phyloP scores from a whole-genome alignment of 2,329 filamentous ascomycete species.

The Claviceps paspali region DNA sequence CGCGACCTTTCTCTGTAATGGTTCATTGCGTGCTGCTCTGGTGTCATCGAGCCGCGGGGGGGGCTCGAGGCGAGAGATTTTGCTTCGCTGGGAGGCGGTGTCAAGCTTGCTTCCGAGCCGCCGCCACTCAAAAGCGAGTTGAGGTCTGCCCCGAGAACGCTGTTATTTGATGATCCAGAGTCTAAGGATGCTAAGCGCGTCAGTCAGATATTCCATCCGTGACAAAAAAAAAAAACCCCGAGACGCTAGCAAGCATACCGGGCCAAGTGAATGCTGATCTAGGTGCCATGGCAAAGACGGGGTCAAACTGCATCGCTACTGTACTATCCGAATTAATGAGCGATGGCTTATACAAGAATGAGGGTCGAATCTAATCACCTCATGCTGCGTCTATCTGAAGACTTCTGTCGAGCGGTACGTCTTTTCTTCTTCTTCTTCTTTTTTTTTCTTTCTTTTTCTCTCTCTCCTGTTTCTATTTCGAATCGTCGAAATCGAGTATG shows the following conservation, averaged over 20 bases:
- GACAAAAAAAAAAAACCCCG: too few relatives aligned
- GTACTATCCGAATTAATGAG: conserved; percentile 18
- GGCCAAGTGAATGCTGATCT: conserved; percentile 37
- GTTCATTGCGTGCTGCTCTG: conserved; percentile 47
- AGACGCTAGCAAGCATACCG: conserved; percentile 16
- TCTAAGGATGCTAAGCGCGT: conserved; percentile 20
- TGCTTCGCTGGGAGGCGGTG: conserved; percentile 29
- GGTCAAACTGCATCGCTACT: conserved; percentile 36
- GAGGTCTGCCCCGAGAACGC: conserved; percentile 29
- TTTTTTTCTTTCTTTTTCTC: too few relatives aligned
- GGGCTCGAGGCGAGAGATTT: conserved; percentile 44
- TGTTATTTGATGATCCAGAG: conserved; percentile 14
- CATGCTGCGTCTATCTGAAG: conserved; percentile 15
- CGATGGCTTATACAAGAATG: background rate
- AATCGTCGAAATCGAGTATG: too few relatives aligned
- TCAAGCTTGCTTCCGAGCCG: conserved; percentile 34
- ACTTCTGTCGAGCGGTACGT: background rate
- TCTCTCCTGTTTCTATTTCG: background rate
- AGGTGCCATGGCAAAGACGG: conserved; percentile 34
- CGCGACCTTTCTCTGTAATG: conserved; percentile 44
- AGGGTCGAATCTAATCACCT: conserved; percentile 15
- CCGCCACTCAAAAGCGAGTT: conserved; percentile 26
- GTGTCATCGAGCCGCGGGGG: conserved; percentile 35
- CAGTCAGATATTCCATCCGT: background rate
- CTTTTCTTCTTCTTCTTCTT: too few relatives aligned